Base-by-base conservation (phyloP, 306 rosid species). In the Acacia melanoxylon region DNA sequence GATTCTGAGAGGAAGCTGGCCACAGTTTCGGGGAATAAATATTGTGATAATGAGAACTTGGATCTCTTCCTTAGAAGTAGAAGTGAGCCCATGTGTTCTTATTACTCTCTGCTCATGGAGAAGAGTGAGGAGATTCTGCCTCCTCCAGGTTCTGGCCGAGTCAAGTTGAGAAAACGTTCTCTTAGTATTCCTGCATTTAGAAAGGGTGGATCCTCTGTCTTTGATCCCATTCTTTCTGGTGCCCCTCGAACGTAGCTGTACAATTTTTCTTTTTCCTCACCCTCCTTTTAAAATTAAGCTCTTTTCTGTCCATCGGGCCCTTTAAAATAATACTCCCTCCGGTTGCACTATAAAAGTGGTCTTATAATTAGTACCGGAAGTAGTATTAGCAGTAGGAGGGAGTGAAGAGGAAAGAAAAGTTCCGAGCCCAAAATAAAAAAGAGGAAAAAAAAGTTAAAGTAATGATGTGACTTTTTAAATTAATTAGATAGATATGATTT, bases 131-230 rank as follows among this genome's bases (percentile, higher is more conserved):
- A 72, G 48, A 85, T 62, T 72, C 44, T 72, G 48, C 74, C 87
- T 1, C 78, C 83, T 78, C 69, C 86, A 42, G 87, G 82, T 74
- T 49, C 87, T 44, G 87, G 84, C 86, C 87, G 72, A 51, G 49
- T 75, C 76, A 88, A 82, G 90, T 44, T 84, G 74, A 90, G 89
- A 82, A 89, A 67, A 86, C 93, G 94, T 14, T 91, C 91, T 76
- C 94, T 85, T 35, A 88, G 92, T 88, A 93, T 89, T 78, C 88
- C 97, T 2, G 89, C 91, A 61, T 46, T 83, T 37, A 75, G 88
- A 85, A 90, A 87, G 80, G 86, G 54, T 25, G 86, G 89, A 31
- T 87, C 93, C 33, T 29, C 78, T n/a, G 67, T 76, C 27, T 63
- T 68, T 41, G 92, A 79, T 72, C 86, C 88, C 73, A 83, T 89